Evolutionary conservation across 345 rosid genomes (phyloP), one percentile per base, ranked within the genome.

Genomic region (Salix purpurea): DNA sequence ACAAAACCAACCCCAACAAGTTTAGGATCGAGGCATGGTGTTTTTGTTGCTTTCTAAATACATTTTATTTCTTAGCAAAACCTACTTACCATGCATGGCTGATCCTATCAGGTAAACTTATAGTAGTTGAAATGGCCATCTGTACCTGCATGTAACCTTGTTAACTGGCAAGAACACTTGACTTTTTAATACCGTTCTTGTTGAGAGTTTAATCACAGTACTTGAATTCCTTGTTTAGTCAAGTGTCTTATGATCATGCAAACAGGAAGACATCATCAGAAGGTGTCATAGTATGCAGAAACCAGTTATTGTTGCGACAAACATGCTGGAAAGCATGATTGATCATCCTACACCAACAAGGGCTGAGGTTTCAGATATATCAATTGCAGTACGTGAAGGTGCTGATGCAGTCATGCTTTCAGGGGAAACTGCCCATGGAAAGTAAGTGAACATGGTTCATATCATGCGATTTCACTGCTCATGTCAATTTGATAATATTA

Each of bases 341-440:
- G 84, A 87, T 78, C 99, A 95, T 85, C 99, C 99, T 58, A 95
- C 97, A 19, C 99, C 99, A 67, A 95, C 99, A 72, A 91, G 99
- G 85, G 99, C 99, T 26, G 99, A 95, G 89, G 99, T 95, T 76
- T 89, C 97, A 34, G 99, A 95, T 77, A 93, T 95, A 61, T 94
- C 99, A 65, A 91, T 95, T 78, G 97, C 99, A 73, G 99, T 95
- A 37, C 89, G 94, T 70, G 97, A 93, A 86, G 97, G 97, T 46
- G 90, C 97, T 73, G 99, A 95, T 84, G 97, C 99, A 67, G 76
- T 95, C 86, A 95, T 95, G 99, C 97, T 95, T 72, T 95, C 99
- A 69, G 97, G 97, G 84, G 99, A 95, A 90, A 95, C 99, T 76
- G 99, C 99, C 30, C 99, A 95, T 21, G 97, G 99, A 82, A 91